Evolutionary conservation across 2,329 filamentous ascomycete genomes (phyloP).

Genomic region (Fusarium ambrosium): DNA sequence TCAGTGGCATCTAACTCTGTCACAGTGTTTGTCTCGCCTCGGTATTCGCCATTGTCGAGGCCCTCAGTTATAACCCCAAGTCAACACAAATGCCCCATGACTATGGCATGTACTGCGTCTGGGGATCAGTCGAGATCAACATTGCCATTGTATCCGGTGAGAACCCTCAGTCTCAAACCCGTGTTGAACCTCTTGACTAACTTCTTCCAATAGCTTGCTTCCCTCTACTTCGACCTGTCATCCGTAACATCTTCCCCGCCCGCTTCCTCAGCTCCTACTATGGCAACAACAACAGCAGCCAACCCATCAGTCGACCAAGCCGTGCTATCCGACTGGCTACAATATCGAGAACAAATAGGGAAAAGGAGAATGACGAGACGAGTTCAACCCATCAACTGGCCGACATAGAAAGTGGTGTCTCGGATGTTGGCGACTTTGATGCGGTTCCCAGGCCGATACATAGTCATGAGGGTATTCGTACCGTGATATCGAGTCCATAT

Average conservation of each 20-base stretch:
- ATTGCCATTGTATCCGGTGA: slow-evolving; percentile 41
- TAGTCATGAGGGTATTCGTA: slow-evolving; percentile 18
- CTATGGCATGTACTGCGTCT: slow-evolving; percentile 32
- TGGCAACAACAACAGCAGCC: slow-evolving; percentile 29
- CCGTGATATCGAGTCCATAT: slow-evolving; percentile 23
- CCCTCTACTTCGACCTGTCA: slow-evolving; percentile 38
- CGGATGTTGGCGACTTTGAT: background rate
- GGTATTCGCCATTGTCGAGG: slow-evolving; percentile 26
- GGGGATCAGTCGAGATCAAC: slow-evolving; percentile 37
- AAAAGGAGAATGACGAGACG: slow-evolving; percentile 21
- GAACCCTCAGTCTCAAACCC: background rate
- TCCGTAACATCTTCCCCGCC: slow-evolving; percentile 28
- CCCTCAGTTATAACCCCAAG: slow-evolving; percentile 19
- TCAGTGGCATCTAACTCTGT: background rate
- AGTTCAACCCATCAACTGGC: slow-evolving; percentile 38
- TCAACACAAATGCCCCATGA: slow-evolving; percentile 33
- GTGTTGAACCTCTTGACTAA: background rate
- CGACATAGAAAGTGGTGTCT: slow-evolving; percentile 18
- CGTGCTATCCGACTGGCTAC: slow-evolving; percentile 29
- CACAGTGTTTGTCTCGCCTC: slow-evolving; percentile 39
- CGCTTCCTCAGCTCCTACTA: slow-evolving; percentile 33
- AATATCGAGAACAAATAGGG: slow-evolving; percentile 13
- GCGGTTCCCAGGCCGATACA: background rate
- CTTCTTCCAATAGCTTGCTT: slow-evolving; percentile 33
- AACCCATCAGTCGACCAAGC: slow-evolving; percentile 33